Conservation (phyloP, 495 filamentous ascomycete species). For the Aspergillus panamensis region DNA sequence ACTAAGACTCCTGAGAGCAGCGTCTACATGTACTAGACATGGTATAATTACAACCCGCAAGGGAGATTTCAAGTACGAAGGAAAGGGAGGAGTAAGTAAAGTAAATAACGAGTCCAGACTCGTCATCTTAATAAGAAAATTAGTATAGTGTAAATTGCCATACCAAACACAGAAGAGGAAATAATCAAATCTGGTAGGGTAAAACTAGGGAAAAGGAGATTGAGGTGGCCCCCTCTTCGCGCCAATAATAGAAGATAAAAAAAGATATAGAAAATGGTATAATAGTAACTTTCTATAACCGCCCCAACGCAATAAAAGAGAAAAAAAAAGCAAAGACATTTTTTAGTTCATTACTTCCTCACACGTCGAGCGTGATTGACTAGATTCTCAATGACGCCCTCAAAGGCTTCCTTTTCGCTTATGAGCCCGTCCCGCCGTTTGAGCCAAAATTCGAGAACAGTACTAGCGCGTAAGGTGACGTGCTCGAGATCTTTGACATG, state of each 20-base stretch:
- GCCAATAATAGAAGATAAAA: not conserved
- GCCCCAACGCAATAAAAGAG: not conserved
- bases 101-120: not conserved
- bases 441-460: slow-evolving; percentile 86
- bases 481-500: slow-evolving; percentile 72
- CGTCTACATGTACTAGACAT: no score
- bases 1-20: no score
- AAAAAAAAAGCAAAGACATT: slow-evolving; percentile 9
- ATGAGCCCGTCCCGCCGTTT: slow-evolving; percentile 77
- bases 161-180: not conserved
- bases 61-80: not conserved
- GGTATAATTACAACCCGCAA: no score
- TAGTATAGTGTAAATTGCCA: not conserved
- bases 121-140: not conserved
- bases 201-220: no score
- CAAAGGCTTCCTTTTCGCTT: slow-evolving; percentile 91
- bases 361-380: slow-evolving; percentile 91
- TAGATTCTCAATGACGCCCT: slow-evolving; percentile 95
- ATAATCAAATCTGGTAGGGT: no score
- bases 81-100: not conserved
- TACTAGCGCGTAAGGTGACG: slow-evolving; percentile 62
- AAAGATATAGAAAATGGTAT: not conserved
- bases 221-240: no score
- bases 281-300: slow-evolving; percentile 3
- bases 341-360: slow-evolving; percentile 53